Percentiles rank a stretch among this genome's conserved stretches.
Conservation (phyloP, 495 filamentous ascomycete genomes). For the Penicillium mononematosum region DNA sequence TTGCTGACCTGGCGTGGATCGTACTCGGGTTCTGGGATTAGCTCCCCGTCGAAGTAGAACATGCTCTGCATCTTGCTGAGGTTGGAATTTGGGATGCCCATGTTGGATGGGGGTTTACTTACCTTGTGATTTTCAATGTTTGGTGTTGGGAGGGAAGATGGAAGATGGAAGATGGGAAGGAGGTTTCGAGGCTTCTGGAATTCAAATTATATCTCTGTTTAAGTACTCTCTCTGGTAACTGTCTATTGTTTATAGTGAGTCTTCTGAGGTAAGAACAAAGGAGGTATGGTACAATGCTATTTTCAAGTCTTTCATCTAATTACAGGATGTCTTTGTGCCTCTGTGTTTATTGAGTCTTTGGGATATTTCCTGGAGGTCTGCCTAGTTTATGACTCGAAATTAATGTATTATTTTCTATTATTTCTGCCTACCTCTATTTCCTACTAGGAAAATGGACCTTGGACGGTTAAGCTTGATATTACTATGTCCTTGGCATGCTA, state of each 20-base stretch:
- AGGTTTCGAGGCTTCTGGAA: neutral
- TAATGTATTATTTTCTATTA: neutral
- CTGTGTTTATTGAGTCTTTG: neutral
- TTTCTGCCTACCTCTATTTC: neutral
- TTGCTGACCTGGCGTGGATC: slow-evolving; percentile 5
- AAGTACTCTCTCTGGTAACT: neutral
- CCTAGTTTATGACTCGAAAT: neutral
- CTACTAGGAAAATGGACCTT: neutral
- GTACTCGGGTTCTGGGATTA: slow-evolving; percentile 10
- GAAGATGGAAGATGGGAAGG: neutral
- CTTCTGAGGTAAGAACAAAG: neutral
- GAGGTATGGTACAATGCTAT: neutral
- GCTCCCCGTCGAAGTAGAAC: slow-evolving; percentile 10
- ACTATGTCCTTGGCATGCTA: neutral
- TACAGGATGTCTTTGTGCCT: neutral
- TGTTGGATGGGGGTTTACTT: neutral
- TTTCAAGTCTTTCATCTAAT: neutral
- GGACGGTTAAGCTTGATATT: neutral
- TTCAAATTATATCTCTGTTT: neutral
- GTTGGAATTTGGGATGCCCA: neutral
- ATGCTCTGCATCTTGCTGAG: slow-evolving; percentile 3
- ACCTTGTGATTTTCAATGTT: neutral
- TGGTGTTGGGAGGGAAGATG: neutral
- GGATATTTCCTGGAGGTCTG: neutral
- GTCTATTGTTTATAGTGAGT: neutral